phyloP scores from a whole-genome alignment of 805 yeast genomes.

The Barnettozyma sucrosica region DNA sequence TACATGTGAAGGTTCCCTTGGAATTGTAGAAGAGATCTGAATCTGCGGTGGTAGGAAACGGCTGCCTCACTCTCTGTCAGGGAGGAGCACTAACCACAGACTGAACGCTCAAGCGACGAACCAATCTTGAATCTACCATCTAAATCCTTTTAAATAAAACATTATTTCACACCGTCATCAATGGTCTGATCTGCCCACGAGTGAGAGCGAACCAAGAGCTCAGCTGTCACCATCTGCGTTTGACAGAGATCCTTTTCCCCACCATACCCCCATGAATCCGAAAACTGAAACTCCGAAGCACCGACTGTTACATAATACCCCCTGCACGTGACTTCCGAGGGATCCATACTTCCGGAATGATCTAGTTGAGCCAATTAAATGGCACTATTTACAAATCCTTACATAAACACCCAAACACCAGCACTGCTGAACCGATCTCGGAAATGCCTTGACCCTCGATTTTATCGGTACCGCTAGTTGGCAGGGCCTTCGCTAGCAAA shows the following conservation, averaged over 20 bases:
- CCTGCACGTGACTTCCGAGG: not conserved
- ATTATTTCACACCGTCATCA: no score
- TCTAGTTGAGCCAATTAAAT: not conserved
- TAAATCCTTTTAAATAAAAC: no score
- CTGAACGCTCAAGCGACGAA: no score
- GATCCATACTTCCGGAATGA: constrained; percentile 1
- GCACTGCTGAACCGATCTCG: not conserved
- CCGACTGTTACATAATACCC: not conserved
- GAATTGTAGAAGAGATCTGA: no score
- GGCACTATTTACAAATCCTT: not conserved
- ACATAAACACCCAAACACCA: not conserved
- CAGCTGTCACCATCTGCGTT: not conserved
- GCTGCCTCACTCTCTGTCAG: no score
- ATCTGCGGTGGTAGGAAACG: no score
- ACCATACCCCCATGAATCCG: constrained; percentile 1
- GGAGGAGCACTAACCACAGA: no score
- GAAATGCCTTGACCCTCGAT: not conserved
- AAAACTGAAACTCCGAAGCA: not conserved
- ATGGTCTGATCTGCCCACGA: no score
- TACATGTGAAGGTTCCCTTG: no score
- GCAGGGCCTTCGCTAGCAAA: not conserved
- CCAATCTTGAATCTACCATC: no score
- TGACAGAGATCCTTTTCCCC: not conserved
- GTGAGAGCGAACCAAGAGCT: no score
- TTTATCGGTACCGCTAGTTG: constrained; percentile 7